Evolutionary conservation across 306 rosid species (phyloP).

Genomic region (Calophaca sinica): DNA sequence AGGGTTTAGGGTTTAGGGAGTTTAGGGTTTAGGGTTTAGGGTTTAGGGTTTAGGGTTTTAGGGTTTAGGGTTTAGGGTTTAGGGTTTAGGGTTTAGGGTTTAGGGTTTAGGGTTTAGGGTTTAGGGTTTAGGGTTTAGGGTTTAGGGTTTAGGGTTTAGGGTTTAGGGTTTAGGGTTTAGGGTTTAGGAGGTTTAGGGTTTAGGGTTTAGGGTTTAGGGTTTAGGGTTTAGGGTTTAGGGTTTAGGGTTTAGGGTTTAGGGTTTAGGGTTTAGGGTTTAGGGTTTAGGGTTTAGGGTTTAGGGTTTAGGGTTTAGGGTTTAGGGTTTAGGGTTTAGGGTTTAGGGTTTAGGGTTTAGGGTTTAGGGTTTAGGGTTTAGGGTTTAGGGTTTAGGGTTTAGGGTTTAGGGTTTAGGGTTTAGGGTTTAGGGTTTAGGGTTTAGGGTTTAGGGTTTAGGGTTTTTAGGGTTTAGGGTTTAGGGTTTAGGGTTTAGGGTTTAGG

Average conservation of each 20-base stretch:
- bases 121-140: neutral
- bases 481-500: too few species aligned
- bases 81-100: conserved; percentile 8
- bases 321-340: too few species aligned
- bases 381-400: too few species aligned
- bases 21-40: neutral
- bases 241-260: neutral
- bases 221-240: neutral
- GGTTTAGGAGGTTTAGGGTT: neutral
- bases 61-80: neutral
- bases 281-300: neutral
- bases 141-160: neutral
- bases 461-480: too few species aligned
- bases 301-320: too few species aligned
- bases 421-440: too few species aligned
- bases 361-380: too few species aligned
- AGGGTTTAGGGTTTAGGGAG: neutral
- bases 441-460: too few species aligned
- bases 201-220: neutral
- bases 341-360: too few species aligned
- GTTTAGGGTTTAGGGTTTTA: neutral
- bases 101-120: conserved; percentile 5
- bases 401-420: too few species aligned
- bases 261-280: neutral
- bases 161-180: conserved; percentile 1